Base-by-base conservation (phyloP, 371 early-diverging fungal genomes). In the Choanephora cucurbitarum region DNA sequence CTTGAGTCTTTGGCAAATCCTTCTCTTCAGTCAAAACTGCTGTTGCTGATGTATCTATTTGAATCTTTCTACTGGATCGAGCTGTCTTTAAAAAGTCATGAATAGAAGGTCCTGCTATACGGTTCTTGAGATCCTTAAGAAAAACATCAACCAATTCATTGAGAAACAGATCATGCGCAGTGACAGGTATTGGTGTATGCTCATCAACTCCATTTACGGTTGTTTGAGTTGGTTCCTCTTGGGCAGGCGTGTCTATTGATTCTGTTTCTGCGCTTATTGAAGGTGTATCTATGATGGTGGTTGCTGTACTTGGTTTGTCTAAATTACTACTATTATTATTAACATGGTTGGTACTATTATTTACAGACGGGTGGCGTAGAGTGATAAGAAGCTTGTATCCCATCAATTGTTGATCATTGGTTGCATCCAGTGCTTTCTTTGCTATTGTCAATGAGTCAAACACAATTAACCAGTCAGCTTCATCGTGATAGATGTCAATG, bases 141-240 rank as follows among this genome's bases (percentile, higher is more conserved):
- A 86, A 83, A 3, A 86, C 80, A 41, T 82, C 77, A 13, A 75
- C 69, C 22, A 86, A 64, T 57, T 84, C 73, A n/a, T 69, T 50
- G 44, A 72, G 70, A 11, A 83, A 63, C 37, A 81, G 49, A 22
- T 74, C 43, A 72, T 81, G 24, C 67, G 70, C 56, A 66, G 78
- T 24, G 59, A 66, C 13, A 65, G 64, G 37, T 67, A 40, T 5
- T 50, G 39, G 14, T 43, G 49, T 22, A 34, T 28, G n/a, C 2
- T n/a, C n/a, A n/a, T n/a, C n/a, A n/a, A n/a, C n/a, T n/a, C 37
- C 17, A 33, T 11, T 19, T 43, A 23, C 15, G 22, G 44, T 24
- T 44, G 43, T 24, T 24, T 28, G 78, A 24, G 60, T 66, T 14
- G 65, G 62, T 23, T 67, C 40, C 5, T 50, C 55, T 33, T 49